Evolutionary conservation across 2,329 filamentous ascomycete species (phyloP).

Genomic region (Cordyceps tenuipes): DNA sequence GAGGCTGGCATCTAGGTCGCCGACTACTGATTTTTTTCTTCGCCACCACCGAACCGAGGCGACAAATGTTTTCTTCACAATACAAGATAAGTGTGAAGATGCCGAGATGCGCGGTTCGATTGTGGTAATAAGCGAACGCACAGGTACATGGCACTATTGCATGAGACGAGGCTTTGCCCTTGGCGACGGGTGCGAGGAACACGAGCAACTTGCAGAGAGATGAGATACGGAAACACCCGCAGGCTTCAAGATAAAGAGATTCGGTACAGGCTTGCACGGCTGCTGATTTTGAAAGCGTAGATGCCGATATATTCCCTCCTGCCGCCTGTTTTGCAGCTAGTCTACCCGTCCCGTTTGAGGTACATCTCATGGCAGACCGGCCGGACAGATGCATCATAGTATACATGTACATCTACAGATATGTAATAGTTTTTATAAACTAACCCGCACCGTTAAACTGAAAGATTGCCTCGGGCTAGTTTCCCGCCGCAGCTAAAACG

Average conservation of each 20-base stretch:
- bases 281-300: not conserved
- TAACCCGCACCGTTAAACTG: not conserved
- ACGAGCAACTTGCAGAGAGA: not conserved
- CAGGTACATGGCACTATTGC: not conserved
- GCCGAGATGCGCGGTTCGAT: not conserved
- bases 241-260: not conserved
- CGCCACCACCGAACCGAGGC: slow-evolving; percentile 8
- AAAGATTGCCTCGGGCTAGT: too few species aligned
- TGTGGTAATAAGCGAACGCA: not conserved
- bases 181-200: not conserved
- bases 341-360: not conserved
- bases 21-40: not conserved
- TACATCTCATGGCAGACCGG: too few species aligned
- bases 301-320: not conserved
- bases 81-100: too few species aligned
- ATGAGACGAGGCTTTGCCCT: not conserved
- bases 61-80: not conserved
- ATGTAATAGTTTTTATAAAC: not conserved
- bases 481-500: slow-evolving; percentile 1
- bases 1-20: not conserved
- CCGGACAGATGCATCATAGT: not conserved
- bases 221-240: not conserved
- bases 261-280: not conserved
- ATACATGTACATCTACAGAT: not conserved
- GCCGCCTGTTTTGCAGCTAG: not conserved